Conservation (phyloP, 179 eudicot genomes). For the Spergularia azorica region DNA sequence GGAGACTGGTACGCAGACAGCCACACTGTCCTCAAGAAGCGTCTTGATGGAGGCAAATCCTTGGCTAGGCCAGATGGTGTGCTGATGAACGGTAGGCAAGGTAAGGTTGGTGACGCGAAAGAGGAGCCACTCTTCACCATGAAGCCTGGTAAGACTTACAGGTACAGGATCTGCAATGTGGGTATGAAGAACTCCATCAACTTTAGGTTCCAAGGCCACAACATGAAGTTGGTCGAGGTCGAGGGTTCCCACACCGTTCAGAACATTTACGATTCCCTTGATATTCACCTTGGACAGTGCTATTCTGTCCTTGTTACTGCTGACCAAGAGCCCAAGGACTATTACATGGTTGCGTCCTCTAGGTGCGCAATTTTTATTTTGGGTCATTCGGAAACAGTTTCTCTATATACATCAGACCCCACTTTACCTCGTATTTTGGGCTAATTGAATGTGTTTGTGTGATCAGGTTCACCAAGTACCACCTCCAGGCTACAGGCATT, state of each 20-base stretch:
- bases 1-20: constrained; percentile 45
- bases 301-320: constrained; percentile 53
- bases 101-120: constrained; percentile 31
- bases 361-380: constrained; percentile 1
- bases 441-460: not conserved
- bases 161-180: constrained; percentile 55
- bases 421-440: not conserved
- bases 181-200: constrained; percentile 56
- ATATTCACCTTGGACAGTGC: constrained; percentile 60
- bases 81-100: constrained; percentile 41
- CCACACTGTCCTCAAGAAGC: constrained; percentile 35
- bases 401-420: no score
- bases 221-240: constrained; percentile 49
- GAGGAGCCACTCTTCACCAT: constrained; percentile 46
- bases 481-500: constrained; percentile 41
- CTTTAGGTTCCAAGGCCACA: constrained; percentile 49
- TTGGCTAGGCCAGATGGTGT: constrained; percentile 43
- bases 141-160: constrained; percentile 47
- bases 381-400: not conserved
- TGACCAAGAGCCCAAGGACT: constrained; percentile 49
- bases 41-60: constrained; percentile 31
- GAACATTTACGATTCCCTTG: constrained; percentile 48
- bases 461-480: constrained; percentile 46
- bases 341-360: constrained; percentile 50
- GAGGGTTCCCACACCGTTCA: constrained; percentile 61